These are phyloP conservation scores for Diplodia mutila DNA, from an alignment of 2,329 filamentous ascomycete species.

Conservation along the genomic window DNA sequence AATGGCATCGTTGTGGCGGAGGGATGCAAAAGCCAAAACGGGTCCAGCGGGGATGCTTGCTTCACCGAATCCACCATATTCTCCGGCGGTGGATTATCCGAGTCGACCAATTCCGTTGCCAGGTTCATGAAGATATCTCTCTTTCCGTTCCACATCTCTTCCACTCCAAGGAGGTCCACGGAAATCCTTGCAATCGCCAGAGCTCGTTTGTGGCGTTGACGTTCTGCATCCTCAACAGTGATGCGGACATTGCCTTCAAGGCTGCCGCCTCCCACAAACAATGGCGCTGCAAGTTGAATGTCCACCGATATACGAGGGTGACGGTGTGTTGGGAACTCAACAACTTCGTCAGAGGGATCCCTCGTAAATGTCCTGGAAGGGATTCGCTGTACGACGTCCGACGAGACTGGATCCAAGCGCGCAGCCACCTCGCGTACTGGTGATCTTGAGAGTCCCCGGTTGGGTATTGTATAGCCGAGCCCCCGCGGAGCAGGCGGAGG, in stretches of 20 bases:
- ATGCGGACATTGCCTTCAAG: conserved; percentile 57
- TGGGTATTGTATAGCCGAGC: conserved; percentile 45
- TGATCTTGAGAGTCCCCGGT: conserved; percentile 52
- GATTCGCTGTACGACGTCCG: conserved; percentile 47
- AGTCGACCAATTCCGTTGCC: conserved; percentile 56
- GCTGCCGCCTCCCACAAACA: conserved; percentile 60
- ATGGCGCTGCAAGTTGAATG: conserved; percentile 53
- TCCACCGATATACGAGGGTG: conserved; percentile 56
- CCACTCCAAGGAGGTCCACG: conserved; percentile 57
- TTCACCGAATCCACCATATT: conserved; percentile 53
- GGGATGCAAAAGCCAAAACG: conserved; percentile 55
- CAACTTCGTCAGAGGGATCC: conserved; percentile 51
- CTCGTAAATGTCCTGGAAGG: conserved; percentile 56
- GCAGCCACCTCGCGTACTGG: conserved; percentile 52
- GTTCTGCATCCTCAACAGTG: conserved; percentile 52
- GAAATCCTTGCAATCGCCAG: conserved; percentile 55
- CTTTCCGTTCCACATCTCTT: conserved; percentile 53
- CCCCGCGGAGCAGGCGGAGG: conserved; percentile 35
- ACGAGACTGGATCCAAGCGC: conserved; percentile 47
- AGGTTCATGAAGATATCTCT: conserved; percentile 56
- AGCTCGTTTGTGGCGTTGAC: conserved; percentile 47
- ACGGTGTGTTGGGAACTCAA: conserved; percentile 53
- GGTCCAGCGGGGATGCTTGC: conserved; percentile 42
- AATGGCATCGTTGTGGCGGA: conserved; percentile 55
- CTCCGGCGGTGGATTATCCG: conserved; percentile 53